Base-by-base conservation (phyloP, 441 rosid species). In the Pelargonium fulgidum region DNA sequence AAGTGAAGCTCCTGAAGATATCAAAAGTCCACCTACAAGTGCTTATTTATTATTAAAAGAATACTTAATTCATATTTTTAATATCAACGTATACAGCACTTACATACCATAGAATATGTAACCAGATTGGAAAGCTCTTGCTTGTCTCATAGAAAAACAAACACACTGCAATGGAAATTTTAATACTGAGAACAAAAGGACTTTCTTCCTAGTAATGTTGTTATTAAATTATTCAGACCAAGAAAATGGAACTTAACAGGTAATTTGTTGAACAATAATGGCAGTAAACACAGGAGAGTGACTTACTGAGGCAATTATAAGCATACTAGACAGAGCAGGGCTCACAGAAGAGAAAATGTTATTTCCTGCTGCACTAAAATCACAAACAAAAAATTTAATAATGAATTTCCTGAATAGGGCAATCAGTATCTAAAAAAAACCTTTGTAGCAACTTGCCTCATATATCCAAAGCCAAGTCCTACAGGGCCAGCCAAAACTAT, bases 251-350 rank as follows among this genome's bases (percentile, higher is more conserved):
- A 56, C 8, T 20, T 19, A 39, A 39, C 44, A 39, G 44, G 44
- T 39, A 39, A 17, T 56, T 56, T 56, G 26, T 56, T 56, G 62
- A 56, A 9, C 22, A 20, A 20, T 19, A 58, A 2, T 58, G 62
- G 22, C 62, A 19, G 12, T 58, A 0, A 58, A 58, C 29, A 58
- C 4, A 19, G 26, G 29, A 24, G 29, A 19, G 62, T 19, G 62
- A 41, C 62, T 58, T 58, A 58, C 62, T 19, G 62, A 58, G 12
- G 62, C 62, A 58, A 58, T 58, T 17, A 58, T 17, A 58, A 16
- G 62, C 22, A 58, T 58, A 58, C 62, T 58, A 58, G 62, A 58
- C 62, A 58, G 22, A 17, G 62, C 62, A 58, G 62, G 62, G 62
- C 62, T 58, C 20, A 19, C 22, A 9, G 62, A 58, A 24, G 62